phyloP scores from a whole-genome alignment of 164 flowering plant species.

The Tetracentron sinense region DNA sequence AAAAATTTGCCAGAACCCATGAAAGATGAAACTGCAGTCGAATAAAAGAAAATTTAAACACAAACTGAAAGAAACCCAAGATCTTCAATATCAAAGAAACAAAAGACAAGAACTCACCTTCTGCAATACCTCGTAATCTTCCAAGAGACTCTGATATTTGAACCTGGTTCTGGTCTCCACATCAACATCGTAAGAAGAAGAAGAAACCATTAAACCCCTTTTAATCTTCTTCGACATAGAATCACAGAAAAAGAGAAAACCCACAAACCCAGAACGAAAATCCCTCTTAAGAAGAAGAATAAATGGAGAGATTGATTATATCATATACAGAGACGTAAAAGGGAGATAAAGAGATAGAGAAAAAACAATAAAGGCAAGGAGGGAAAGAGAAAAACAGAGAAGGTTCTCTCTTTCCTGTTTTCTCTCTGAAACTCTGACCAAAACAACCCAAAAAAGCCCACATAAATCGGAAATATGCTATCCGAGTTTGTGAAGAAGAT shows the following conservation, averaged over 20 bases:
- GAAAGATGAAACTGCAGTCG: neutral
- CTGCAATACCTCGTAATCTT: constrained; percentile 57
- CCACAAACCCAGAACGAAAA: neutral
- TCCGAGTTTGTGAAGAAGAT: neutral
- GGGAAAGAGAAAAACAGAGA: constrained; percentile 13
- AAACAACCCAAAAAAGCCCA: constrained; percentile 57
- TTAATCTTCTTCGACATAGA: constrained; percentile 56
- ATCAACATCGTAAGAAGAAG: constrained; percentile 21
- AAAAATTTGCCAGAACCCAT: no score
- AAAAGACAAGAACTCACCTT: constrained; percentile 39
- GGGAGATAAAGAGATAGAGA: constrained; percentile 8
- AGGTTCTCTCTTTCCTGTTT: constrained; percentile 44
- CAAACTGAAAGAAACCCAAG: constrained; percentile 21
- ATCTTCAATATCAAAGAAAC: constrained; percentile 15
- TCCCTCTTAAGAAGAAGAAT: neutral
- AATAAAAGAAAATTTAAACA: neutral
- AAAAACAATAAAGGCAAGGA: constrained; percentile 8
- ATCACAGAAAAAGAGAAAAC: constrained; percentile 9
- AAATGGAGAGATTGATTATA: neutral
- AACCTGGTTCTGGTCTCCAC: constrained; percentile 46
- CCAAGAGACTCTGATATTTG: constrained; percentile 63
- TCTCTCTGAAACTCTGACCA: constrained; percentile 58
- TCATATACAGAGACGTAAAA: constrained; percentile 8
- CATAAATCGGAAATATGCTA: constrained; percentile 44
- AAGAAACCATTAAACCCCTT: constrained; percentile 30